phyloP scores from a whole-genome alignment of 768 basidiomycete species.

The Infundibulicybe gibba region DNA sequence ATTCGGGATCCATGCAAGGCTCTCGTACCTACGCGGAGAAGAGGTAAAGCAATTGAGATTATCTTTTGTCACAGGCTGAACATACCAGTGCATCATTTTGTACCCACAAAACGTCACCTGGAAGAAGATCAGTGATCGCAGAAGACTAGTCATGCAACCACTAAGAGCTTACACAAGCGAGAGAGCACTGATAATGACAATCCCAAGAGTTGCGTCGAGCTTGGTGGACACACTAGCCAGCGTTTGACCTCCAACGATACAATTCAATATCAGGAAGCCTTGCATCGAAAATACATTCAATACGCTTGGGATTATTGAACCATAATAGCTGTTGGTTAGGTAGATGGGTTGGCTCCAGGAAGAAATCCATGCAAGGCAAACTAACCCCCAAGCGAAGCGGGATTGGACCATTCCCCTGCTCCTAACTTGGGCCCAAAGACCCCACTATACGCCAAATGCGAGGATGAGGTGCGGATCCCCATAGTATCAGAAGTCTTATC shows the following conservation, averaged over 20 bases:
- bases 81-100: constrained; percentile 57
- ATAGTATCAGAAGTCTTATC: constrained; percentile 12
- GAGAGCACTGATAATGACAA: constrained; percentile 34
- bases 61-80: background rate
- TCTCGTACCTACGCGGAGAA: constrained; percentile 38
- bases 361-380: background rate
- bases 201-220: constrained; percentile 32
- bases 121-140: background rate
- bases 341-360: background rate
- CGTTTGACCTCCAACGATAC: constrained; percentile 67
- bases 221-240: constrained; percentile 49
- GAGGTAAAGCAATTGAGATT: background rate
- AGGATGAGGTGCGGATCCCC: background rate
- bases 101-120: constrained; percentile 64
- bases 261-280: constrained; percentile 64
- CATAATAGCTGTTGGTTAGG: constrained; percentile 43
- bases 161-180: constrained; percentile 25
- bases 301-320: constrained; percentile 44
- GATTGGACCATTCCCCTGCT: constrained; percentile 78
- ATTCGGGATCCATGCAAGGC: constrained; percentile 65
- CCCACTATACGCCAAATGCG: constrained; percentile 21
- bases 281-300: constrained; percentile 58
- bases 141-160: background rate
- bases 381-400: constrained; percentile 27
- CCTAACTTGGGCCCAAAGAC: constrained; percentile 80